These are phyloP conservation scores for Neonectria sp. DNA, from an alignment of 2,329 filamentous ascomycete species.

Conservation along the genomic window DNA sequence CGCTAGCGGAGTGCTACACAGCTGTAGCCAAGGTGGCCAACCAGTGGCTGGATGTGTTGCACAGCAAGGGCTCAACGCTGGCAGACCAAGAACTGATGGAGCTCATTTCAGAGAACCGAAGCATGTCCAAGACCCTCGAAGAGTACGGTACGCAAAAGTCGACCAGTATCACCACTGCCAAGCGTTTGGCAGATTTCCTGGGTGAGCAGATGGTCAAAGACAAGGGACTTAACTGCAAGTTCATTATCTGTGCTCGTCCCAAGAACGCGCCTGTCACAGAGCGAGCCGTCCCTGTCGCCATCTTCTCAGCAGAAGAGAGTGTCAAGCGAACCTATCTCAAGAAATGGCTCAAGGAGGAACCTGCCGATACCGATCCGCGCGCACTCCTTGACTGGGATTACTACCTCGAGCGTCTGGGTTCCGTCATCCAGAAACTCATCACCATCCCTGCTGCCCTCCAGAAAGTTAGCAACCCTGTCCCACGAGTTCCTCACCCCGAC, in stretches of 20 bases:
- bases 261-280: conserved; percentile 95
- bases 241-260: conserved; percentile 93
- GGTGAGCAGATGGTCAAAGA: conserved; percentile 99
- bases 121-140: conserved; percentile 96
- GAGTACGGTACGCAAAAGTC: conserved; percentile 98
- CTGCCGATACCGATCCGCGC: conserved; percentile 90
- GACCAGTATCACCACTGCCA: conserved; percentile 98
- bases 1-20: conserved; percentile 88
- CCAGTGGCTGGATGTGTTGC: conserved; percentile 94
- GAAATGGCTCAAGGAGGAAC: conserved; percentile 97
- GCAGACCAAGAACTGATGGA: conserved; percentile 98
- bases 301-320: conserved; percentile 93
- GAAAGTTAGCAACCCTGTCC: conserved; percentile 94
- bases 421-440: conserved; percentile 98
- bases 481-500: conserved; percentile 92
- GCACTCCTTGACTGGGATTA: conserved; percentile 97
- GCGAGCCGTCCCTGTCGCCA: conserved; percentile 92
- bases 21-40: conserved; percentile 97
- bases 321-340: conserved; percentile 91
- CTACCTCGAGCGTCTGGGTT: conserved; percentile 94
- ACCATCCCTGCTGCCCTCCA: conserved; percentile 98
- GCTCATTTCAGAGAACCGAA: conserved; percentile 99
- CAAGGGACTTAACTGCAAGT: conserved; percentile 99
- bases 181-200: conserved; percentile 93
- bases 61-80: conserved; percentile 89